These are phyloP conservation scores for Tolypocladium amazonense DNA, from an alignment of 2,329 filamentous ascomycete genomes.

Conservation along the genomic window DNA sequence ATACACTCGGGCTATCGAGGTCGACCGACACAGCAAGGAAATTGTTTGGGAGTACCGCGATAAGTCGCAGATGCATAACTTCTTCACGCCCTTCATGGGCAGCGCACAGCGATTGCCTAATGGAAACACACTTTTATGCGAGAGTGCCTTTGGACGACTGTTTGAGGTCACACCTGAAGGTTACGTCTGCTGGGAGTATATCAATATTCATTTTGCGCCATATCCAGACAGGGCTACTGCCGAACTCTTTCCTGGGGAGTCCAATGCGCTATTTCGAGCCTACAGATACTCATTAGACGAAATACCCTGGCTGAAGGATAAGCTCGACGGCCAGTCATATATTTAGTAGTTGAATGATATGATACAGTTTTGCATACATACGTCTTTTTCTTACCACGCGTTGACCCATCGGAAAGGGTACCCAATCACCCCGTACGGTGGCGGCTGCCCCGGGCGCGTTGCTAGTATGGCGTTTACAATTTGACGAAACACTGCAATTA, in stretches of 20 bases:
- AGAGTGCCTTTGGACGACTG: background rate
- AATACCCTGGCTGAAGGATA: background rate
- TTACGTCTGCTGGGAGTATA: background rate
- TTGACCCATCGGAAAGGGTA: too few relatives aligned
- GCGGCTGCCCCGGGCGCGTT: too few relatives aligned
- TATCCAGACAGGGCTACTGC: background rate
- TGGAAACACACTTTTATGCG: background rate
- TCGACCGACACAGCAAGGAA: background rate
- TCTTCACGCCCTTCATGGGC: background rate
- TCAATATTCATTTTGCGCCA: background rate
- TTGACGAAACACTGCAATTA: too few relatives aligned
- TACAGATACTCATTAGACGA: background rate
- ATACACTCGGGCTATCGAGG: background rate
- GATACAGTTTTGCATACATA: too few relatives aligned
- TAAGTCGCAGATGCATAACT: background rate
- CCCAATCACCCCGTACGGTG: too few relatives aligned
- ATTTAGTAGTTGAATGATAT: background rate
- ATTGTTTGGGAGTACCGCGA: background rate
- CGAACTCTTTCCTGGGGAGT: background rate
- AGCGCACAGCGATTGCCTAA: background rate
- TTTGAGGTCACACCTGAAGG: background rate
- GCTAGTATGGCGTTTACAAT: too few relatives aligned
- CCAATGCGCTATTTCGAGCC: background rate
- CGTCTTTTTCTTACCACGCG: too few relatives aligned
- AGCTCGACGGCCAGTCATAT: background rate